These are phyloP conservation scores for Sporothrix protearum DNA, from an alignment of 2,329 filamentous ascomycete species.

Conservation along the genomic window DNA sequence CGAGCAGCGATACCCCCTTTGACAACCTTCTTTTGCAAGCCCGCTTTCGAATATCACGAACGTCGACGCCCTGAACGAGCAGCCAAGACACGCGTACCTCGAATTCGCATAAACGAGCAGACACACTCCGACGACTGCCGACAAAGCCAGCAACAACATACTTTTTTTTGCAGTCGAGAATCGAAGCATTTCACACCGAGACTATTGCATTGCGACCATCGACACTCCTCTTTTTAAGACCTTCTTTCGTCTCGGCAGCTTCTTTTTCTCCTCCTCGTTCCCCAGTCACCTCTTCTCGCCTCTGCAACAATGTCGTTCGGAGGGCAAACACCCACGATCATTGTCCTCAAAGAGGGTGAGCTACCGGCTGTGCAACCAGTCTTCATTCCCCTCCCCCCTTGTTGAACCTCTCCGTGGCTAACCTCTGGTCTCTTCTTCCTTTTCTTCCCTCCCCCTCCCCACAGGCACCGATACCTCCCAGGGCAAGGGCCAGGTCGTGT, in stretches of 20 bases:
- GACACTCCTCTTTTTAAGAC: neutral
- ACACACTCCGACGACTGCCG: neutral
- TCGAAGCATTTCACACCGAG: neutral
- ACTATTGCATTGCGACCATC: neutral
- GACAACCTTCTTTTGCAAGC: neutral
- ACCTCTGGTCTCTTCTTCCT: neutral
- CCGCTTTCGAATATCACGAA: slow-evolving; percentile 1
- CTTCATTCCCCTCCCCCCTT: slow-evolving; percentile 25
- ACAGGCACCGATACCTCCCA: slow-evolving; percentile 95
- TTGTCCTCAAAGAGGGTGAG: slow-evolving; percentile 92
- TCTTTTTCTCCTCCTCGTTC: neutral
- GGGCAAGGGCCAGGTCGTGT: slow-evolving; percentile 92
- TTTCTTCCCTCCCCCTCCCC: slow-evolving; percentile 14
- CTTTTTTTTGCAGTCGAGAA: neutral
- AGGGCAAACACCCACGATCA: slow-evolving; percentile 95
- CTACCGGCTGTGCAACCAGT: slow-evolving; percentile 37
- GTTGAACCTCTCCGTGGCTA: slow-evolving; percentile 26
- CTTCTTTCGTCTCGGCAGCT: neutral
- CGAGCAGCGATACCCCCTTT: neutral
- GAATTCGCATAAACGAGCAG: neutral
- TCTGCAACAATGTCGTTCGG: slow-evolving; percentile 77
- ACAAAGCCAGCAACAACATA: neutral
- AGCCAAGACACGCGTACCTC: neutral
- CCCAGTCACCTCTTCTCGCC: neutral
- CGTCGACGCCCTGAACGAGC: neutral